Conservation (phyloP, 495 filamentous ascomycete genomes). For the Penicillium crystallinum region DNA sequence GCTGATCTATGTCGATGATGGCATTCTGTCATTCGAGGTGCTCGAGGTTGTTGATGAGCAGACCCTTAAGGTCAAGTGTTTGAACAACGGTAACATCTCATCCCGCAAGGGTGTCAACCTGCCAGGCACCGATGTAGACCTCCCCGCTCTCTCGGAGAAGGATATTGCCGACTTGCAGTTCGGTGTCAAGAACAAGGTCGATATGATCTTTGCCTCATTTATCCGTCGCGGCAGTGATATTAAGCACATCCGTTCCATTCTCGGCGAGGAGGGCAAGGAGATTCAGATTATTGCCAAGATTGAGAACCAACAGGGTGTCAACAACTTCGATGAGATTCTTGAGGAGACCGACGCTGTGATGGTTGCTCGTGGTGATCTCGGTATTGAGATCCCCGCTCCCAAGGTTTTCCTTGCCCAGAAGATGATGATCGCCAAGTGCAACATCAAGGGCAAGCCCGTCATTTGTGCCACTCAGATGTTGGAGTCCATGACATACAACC, state of each 20-base stretch:
- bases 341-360: slow-evolving; percentile 97
- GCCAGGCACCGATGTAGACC: slow-evolving; percentile 96
- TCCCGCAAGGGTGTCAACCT: slow-evolving; percentile 99
- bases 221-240: slow-evolving; percentile 92
- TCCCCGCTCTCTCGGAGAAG: slow-evolving; percentile 97
- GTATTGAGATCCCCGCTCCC: slow-evolving; percentile 96
- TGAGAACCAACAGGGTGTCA: slow-evolving; percentile 97
- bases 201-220: slow-evolving; percentile 99
- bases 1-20: slow-evolving; percentile 97
- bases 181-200: slow-evolving; percentile 94
- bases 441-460: slow-evolving; percentile 96
- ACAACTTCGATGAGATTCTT: slow-evolving; percentile 98
- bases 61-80: slow-evolving; percentile 74
- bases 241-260: slow-evolving; percentile 80
- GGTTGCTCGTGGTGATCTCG: slow-evolving; percentile 97
- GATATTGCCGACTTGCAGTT: slow-evolving; percentile 89
- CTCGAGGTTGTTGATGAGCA: slow-evolving; percentile 80
- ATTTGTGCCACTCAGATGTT: slow-evolving; percentile 93
- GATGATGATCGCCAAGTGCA: slow-evolving; percentile 99
- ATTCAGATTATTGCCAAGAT: slow-evolving; percentile 99
- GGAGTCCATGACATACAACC: slow-evolving; percentile 99
- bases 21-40: slow-evolving; percentile 93
- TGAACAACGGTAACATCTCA: slow-evolving; percentile 97
- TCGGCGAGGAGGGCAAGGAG: slow-evolving; percentile 87
- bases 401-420: slow-evolving; percentile 99